Evolutionary conservation across 2,329 filamentous ascomycete species (phyloP).

Genomic region (Colletotrichum liaoningense): DNA sequence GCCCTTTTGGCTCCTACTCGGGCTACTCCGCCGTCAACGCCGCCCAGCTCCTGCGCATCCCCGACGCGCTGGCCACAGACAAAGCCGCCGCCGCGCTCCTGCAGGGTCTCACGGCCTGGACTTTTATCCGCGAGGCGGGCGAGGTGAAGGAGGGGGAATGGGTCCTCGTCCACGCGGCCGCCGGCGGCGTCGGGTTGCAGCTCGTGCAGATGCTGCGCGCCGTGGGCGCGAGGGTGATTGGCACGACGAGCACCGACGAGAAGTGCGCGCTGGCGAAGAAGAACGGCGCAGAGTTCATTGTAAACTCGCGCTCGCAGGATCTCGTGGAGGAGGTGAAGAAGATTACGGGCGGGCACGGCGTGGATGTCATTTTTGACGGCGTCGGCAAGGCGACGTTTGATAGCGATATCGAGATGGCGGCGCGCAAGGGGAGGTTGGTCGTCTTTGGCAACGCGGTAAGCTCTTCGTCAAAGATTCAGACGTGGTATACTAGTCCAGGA

Average conservation of each 20-base stretch:
- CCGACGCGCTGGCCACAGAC: constrained; percentile 69
- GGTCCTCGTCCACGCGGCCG: constrained; percentile 86
- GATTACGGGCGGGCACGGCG: constrained; percentile 79
- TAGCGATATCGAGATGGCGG: constrained; percentile 77
- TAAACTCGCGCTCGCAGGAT: constrained; percentile 75
- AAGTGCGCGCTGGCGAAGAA: constrained; percentile 78
- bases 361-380: constrained; percentile 84
- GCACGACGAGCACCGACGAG: constrained; percentile 78
- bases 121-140: constrained; percentile 80
- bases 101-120: constrained; percentile 86
- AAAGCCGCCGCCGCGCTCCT: constrained; percentile 77
- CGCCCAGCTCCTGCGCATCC: constrained; percentile 70
- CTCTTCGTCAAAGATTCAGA: constrained; percentile 15
- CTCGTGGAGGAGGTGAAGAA: constrained; percentile 71
- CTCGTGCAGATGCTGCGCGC: constrained; percentile 79
- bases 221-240: constrained; percentile 82
- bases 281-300: constrained; percentile 77
- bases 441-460: constrained; percentile 84
- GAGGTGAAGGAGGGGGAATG: constrained; percentile 83
- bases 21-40: constrained; percentile 67
- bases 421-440: constrained; percentile 80
- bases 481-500: too few species aligned
- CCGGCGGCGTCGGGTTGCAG: constrained; percentile 82
- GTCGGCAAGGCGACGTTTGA: constrained; percentile 91
- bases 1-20: constrained; percentile 61